Evolutionary conservation across 495 filamentous ascomycete species (phyloP).

Genomic region (Trichoderma virens): DNA sequence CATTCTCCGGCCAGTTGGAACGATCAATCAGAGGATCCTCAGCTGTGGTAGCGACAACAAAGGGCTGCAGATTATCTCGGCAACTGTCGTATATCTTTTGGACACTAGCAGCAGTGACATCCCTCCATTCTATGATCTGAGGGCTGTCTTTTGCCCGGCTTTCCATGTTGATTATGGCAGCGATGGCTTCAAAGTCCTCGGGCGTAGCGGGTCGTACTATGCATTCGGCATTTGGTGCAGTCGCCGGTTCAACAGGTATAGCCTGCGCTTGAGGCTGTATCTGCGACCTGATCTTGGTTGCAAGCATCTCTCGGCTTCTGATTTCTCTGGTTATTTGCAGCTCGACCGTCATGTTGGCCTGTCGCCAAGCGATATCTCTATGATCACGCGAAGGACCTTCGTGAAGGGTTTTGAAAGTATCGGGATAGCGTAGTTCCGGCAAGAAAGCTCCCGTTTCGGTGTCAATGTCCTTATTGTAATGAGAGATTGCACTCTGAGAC

Average conservation of each 20-base stretch:
- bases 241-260: not conserved
- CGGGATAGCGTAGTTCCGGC: slow-evolving; percentile 18
- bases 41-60: slow-evolving; percentile 28
- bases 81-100: slow-evolving; percentile 18
- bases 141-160: not conserved
- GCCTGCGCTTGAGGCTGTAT: not conserved
- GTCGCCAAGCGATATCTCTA: not conserved
- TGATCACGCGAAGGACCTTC: not conserved
- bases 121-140: not conserved
- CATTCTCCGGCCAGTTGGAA: not conserved
- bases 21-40: not conserved
- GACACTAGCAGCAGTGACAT: slow-evolving; percentile 14
- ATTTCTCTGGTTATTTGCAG: slow-evolving; percentile 5
- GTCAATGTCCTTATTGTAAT: slow-evolving; percentile 26
- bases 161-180: slow-evolving; percentile 8
- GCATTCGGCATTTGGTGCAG: not conserved
- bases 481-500: slow-evolving; percentile 9
- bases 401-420: slow-evolving; percentile 14
- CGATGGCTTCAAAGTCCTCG: slow-evolving; percentile 3
- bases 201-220: not conserved
- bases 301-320: slow-evolving; percentile 13
- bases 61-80: slow-evolving; percentile 24
- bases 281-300: not conserved
- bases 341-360: slow-evolving; percentile 2
- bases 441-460: slow-evolving; percentile 23